Conservation (phyloP, 1,284 basidiomycete species). For the Stygiomarasmius scandens region DNA sequence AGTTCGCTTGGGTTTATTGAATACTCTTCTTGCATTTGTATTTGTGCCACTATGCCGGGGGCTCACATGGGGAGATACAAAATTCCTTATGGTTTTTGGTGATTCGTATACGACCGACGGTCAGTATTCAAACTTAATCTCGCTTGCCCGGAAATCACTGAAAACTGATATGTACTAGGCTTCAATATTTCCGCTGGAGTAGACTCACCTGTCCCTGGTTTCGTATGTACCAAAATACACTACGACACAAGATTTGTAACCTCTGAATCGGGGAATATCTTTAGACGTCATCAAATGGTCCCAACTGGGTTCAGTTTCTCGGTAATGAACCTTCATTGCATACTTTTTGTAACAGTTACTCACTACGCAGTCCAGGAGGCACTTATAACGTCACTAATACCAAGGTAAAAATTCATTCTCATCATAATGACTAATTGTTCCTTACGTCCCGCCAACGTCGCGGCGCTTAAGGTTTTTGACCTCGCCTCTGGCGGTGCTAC, state of each 20-base stretch:
- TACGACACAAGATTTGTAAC: neutral
- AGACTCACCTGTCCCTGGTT: constrained; percentile 53
- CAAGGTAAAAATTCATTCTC: constrained; percentile 38
- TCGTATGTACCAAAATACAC: constrained; percentile 38
- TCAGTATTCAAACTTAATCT: constrained; percentile 10
- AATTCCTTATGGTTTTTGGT: constrained; percentile 58
- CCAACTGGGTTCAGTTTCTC: constrained; percentile 63
- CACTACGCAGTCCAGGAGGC: constrained; percentile 24
- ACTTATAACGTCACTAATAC: constrained; percentile 61
- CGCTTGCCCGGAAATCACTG: neutral
- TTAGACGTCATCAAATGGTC: constrained; percentile 64
- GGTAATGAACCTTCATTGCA: constrained; percentile 35
- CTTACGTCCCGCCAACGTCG: too few relatives aligned
- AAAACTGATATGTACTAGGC: constrained; percentile 31
- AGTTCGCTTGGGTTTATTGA: neutral
- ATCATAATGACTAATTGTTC: constrained; percentile 8
- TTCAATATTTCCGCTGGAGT: constrained; percentile 64
- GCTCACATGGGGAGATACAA: constrained; percentile 42
- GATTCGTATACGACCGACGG: constrained; percentile 53
- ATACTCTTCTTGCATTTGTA: neutral
- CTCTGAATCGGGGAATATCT: neutral
- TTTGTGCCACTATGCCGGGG: neutral
- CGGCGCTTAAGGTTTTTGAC: constrained; percentile 64
- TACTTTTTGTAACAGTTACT: constrained; percentile 17
- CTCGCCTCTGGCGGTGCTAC: constrained; percentile 65